Conservation (phyloP, 1,284 basidiomycete genomes). For the Ceratobasidium sp. region DNA sequence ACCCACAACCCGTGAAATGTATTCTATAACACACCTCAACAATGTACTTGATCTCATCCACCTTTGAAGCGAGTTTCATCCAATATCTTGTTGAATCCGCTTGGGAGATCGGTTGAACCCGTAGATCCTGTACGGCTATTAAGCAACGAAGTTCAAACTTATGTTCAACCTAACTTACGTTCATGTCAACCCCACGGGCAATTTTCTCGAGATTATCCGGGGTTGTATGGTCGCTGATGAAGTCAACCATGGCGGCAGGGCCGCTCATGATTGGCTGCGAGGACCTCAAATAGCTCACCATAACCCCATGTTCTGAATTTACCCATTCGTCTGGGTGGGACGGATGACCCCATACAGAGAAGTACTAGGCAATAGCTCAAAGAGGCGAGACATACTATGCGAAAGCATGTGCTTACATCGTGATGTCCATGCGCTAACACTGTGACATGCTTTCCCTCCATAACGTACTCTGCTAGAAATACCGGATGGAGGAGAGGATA, state of each 20-base stretch:
- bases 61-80: slow-evolving; percentile 27
- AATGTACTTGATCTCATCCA: slow-evolving; percentile 14
- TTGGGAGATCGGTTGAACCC: slow-evolving; percentile 28
- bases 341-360: slow-evolving; percentile 29
- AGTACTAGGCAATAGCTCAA: slow-evolving; percentile 3
- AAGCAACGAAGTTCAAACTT: neutral
- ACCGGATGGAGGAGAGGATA: slow-evolving; percentile 63
- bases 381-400: neutral
- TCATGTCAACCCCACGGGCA: slow-evolving; percentile 18
- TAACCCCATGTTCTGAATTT: neutral
- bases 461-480: slow-evolving; percentile 58
- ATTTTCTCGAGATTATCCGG: slow-evolving; percentile 29
- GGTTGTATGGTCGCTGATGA: neutral
- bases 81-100: slow-evolving; percentile 27
- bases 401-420: slow-evolving; percentile 22
- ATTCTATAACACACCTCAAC: slow-evolving; percentile 13
- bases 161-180: slow-evolving; percentile 15
- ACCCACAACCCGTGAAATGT: neutral
- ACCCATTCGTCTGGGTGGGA: slow-evolving; percentile 29
- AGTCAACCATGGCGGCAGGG: slow-evolving; percentile 2
- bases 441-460: slow-evolving; percentile 25
- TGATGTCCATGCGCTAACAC: slow-evolving; percentile 31
- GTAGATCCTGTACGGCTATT: slow-evolving; percentile 9
- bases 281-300: slow-evolving; percentile 16
- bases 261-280: slow-evolving; percentile 8